phyloP scores from a whole-genome alignment of 2,329 filamentous ascomycete species.

The Paramyrothecium sp. region DNA sequence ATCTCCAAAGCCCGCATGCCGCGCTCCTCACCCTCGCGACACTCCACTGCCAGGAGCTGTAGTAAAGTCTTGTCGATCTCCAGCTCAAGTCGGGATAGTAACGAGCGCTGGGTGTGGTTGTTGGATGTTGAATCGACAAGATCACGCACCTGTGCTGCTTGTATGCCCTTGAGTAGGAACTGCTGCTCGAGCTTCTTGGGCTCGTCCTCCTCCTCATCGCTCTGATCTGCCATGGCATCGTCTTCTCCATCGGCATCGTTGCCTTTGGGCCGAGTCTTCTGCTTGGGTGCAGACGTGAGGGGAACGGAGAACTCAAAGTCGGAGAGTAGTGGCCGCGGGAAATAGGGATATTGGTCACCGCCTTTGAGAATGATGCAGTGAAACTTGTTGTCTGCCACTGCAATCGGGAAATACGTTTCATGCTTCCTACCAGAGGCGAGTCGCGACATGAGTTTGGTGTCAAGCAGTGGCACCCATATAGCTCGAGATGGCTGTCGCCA shows the following conservation, averaged over 20 bases:
- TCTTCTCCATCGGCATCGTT: conserved; percentile 28
- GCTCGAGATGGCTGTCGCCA: conserved; percentile 87
- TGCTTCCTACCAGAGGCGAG: conserved; percentile 81
- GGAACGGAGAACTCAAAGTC: conserved; percentile 94
- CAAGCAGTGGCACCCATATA: conserved; percentile 87
- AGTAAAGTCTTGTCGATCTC: conserved; percentile 88
- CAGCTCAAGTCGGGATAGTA: conserved; percentile 70
- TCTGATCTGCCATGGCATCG: conserved; percentile 25
- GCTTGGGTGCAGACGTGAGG: conserved; percentile 53
- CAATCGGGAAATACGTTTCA: conserved; percentile 93
- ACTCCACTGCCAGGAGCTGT: conserved; percentile 86
- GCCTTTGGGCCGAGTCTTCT: conserved; percentile 27
- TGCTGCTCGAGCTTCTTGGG: conserved; percentile 71
- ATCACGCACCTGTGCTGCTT: conserved; percentile 74
- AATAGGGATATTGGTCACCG: conserved; percentile 88
- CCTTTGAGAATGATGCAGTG: conserved; percentile 99
- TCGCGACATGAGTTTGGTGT: conserved; percentile 81
- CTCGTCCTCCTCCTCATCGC: conserved; percentile 42
- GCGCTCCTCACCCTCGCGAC: conserved; percentile 85
- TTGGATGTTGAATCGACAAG: conserved; percentile 64
- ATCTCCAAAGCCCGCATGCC: conserved; percentile 95
- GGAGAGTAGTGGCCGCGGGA: conserved; percentile 81
- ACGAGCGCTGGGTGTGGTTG: conserved; percentile 58
- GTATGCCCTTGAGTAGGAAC: conserved; percentile 72
- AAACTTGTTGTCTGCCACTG: conserved; percentile 86